phyloP scores from a whole-genome alignment of 441 rosid genomes.

The Pelargonium australe region DNA sequence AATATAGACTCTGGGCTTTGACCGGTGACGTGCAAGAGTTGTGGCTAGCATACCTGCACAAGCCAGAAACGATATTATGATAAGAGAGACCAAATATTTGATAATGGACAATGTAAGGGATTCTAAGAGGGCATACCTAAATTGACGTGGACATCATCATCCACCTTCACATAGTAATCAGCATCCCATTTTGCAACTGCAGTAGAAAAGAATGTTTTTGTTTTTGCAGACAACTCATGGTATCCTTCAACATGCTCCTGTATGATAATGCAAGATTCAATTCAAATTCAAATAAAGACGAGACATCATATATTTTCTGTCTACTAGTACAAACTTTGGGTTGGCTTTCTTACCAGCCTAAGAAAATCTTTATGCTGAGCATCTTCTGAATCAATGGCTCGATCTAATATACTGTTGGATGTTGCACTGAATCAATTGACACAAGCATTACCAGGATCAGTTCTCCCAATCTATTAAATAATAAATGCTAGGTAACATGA shows the following conservation, averaged over 20 bases:
- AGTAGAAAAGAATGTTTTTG: conserved; percentile 75
- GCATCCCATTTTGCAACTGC: conserved; percentile 96
- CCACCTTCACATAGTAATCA: conserved; percentile 83
- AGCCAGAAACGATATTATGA: conserved; percentile 6
- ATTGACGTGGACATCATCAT: conserved; percentile 97
- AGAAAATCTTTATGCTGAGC: conserved; percentile 92
- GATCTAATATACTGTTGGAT: conserved; percentile 83
- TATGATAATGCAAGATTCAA: conserved; percentile 18
- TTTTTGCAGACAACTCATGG: conserved; percentile 91
- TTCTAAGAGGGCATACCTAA: conserved; percentile 45
- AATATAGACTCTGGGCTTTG: conserved; percentile 5
- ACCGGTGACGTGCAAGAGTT: conserved; percentile 1
- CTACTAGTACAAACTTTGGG: not conserved
- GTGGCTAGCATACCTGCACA: conserved; percentile 54
- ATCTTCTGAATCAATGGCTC: conserved; percentile 94
- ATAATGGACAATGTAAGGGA: not conserved
- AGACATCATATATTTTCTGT: not conserved
- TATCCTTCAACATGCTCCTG: conserved; percentile 97
- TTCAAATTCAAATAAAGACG: not conserved
- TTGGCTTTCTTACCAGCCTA: conserved; percentile 55
- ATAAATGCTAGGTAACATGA: no score
- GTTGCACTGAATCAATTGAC: conserved; percentile 60
- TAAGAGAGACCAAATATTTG: not conserved
- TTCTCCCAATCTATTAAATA: conserved; percentile 3
- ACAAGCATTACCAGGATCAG: conserved; percentile 14